A percentile compares a stretch with the other conserved stretches of the same genome.
Evolutionary conservation across 352 stramenopile genomes (phyloP).

Genomic region (Aphanomyces invadans): DNA sequence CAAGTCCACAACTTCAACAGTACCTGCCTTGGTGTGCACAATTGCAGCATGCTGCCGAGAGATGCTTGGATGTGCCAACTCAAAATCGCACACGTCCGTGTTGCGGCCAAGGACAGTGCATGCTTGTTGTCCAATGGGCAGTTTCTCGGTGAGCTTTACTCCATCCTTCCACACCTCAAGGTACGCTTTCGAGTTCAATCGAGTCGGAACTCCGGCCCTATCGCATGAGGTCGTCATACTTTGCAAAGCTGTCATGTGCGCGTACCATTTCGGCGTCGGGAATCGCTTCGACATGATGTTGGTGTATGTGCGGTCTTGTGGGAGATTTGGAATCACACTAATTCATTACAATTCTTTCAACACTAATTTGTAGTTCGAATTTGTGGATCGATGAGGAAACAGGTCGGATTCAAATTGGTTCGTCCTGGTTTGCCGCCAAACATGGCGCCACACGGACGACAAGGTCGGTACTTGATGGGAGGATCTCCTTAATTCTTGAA

Average conservation of each 20-base stretch:
- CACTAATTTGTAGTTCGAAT: no score
- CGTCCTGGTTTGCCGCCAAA: no score
- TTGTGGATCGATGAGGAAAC: no score
- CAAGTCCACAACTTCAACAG: constrained; percentile 62
- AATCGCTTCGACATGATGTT: constrained; percentile 4
- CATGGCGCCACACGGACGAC: no score
- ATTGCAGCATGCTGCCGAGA: constrained; percentile 73
- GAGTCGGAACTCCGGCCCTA: constrained; percentile 46
- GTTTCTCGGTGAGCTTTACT: constrained; percentile 32
- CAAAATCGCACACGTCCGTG: constrained; percentile 60
- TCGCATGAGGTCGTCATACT: not conserved
- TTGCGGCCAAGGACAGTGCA: constrained; percentile 73
- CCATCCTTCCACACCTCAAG: constrained; percentile 51
- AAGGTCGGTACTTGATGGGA: no score
- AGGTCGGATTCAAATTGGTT: no score
- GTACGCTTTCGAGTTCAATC: constrained; percentile 36
- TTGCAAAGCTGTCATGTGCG: no score
- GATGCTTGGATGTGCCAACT: constrained; percentile 70
- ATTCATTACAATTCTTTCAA: no score
- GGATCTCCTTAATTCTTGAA: no score
- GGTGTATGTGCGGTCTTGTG: not conserved
- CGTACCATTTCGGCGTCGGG: constrained; percentile 20
- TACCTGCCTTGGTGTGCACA: constrained; percentile 49
- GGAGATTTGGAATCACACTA: not conserved
- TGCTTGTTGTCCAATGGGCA: constrained; percentile 41